Evolutionary conservation across 768 basidiomycete species (phyloP), one percentile per base, ranked within the genome.

Genomic region (Tricholoma bakamatsutake): DNA sequence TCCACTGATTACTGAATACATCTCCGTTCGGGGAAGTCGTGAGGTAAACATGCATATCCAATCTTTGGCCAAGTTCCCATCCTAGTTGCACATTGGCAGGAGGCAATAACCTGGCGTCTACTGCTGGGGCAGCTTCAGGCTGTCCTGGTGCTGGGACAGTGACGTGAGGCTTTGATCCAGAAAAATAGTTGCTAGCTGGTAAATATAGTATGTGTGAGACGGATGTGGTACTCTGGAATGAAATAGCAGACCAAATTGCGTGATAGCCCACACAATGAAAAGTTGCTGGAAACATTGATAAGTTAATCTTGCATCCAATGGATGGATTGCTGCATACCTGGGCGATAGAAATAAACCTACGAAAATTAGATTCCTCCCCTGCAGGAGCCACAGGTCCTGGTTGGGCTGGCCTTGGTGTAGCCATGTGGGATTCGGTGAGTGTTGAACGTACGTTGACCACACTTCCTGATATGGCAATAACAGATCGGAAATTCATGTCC

Each of bases 11-110:
- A 34, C 70, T 70, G 71, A 88, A 88, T 7, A 85, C 76, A 61
- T 86, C 81, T 6, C 76, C 80, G 5, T 67, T 73, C 1, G 82
- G 83, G 1, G 83, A 83, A 0, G 86, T 88, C 17, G 90, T 82
- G 33, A 93, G 70, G 64, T 85, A 80, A 3, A 92, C 81, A 56
- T 92, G 79, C 80, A 91, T 84, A 43, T 86, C 80, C 8, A 92
- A 68, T 3, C 74, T 70, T 52, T 82, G 75, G 1, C 80, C 82
- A 1, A 87, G 72, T 9, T 72, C 66, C 89, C 89, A 92, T 39
- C 79, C 81, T 4, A 76, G 79, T 12, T 69, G 57, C 1, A 74
- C 83, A 27, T 83, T 76, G 12, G 69, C 72, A 5, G 88, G 87
- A 7, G 83, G 80, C 12, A 79, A 66, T n/a, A 68, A 56, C 65